Base-by-base conservation (phyloP, 805 yeast species). In the Blastobotrys parvus region DNA sequence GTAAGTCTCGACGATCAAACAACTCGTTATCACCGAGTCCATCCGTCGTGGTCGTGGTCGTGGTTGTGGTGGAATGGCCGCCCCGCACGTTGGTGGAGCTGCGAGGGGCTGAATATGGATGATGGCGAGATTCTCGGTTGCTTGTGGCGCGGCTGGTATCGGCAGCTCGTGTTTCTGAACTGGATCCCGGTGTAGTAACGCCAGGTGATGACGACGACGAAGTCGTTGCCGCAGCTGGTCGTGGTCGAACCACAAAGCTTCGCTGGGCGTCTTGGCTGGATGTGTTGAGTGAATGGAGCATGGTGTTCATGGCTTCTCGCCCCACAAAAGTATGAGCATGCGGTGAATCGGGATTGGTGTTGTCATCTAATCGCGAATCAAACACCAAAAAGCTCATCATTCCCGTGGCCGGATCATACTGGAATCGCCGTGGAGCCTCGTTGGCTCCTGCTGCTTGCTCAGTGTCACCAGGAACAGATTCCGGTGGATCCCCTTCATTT, bases 1-100 rank as follows among this genome's bases (percentile, higher is more conserved):
- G 52, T 15, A 54, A 49, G 39, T 57, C 58, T 3, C 53, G 52
- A 6, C 57, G 50, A 21, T 15, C 21, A 18, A 20, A 7, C 27
- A n/a, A n/a, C n/a, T n/a, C n/a, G n/a, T n/a, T n/a, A n/a, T n/a
- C n/a, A n/a, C n/a, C n/a, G n/a, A n/a, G n/a, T n/a, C n/a, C n/a
- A n/a, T n/a, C n/a, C n/a, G n/a, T n/a, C n/a, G n/a, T n/a, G n/a
- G n/a, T n/a, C n/a, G n/a, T n/a, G n/a, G n/a, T n/a, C n/a, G n/a
- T n/a, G n/a, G n/a, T n/a, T n/a, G n/a, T n/a, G n/a, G n/a, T n/a
- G n/a, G n/a, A n/a, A n/a, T n/a, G n/a, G n/a, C n/a, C n/a, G n/a
- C n/a, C n/a, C n/a, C n/a, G n/a, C n/a, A n/a, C n/a, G n/a, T n/a
- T n/a, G n/a, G n/a, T n/a, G n/a, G n/a, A n/a, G n/a, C n/a, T n/a